Evolutionary conservation across 371 early-diverging fungal species (phyloP).

Genomic region (Mortierella sp.): DNA sequence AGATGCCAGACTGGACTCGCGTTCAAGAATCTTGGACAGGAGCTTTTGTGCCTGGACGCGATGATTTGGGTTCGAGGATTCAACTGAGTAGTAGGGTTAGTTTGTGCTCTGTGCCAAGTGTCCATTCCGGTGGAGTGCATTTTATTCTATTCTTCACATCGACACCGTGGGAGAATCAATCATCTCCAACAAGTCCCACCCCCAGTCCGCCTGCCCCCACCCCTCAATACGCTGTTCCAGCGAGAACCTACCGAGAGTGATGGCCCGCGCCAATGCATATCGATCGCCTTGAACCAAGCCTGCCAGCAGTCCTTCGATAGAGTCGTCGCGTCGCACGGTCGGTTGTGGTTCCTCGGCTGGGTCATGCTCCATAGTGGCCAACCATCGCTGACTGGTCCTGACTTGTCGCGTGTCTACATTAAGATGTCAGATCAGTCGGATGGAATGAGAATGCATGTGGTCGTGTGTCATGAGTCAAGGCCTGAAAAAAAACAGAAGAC

Average conservation of each 20-base stretch:
- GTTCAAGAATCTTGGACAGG: constrained; percentile 59
- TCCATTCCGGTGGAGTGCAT: too few species aligned
- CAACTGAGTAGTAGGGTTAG: constrained; percentile 55
- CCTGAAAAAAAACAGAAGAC: too few species aligned
- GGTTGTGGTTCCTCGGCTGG: background rate
- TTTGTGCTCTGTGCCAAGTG: background rate
- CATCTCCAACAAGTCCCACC: constrained; percentile 18
- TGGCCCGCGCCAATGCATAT: constrained; percentile 66
- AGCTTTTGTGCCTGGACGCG: constrained; percentile 63
- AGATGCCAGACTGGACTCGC: constrained; percentile 36
- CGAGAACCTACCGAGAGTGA: constrained; percentile 65
- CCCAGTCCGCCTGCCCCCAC: background rate
- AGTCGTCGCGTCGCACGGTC: constrained; percentile 31
- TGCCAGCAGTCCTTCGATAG: constrained; percentile 42
- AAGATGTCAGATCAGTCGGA: background rate
- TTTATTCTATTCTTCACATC: too few species aligned
- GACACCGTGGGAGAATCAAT: background rate
- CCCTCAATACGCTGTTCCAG: background rate
- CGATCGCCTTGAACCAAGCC: constrained; percentile 55
- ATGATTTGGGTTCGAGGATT: constrained; percentile 71
- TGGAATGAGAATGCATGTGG: background rate
- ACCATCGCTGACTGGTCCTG: background rate
- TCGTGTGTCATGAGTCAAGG: too few species aligned
- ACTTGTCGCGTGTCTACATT: constrained; percentile 3
- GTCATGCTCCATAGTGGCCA: background rate